Evolutionary conservation across 257 asterid species (phyloP), one percentile per base, ranked within the genome.

Genomic region (Solanum medicagineum): DNA sequence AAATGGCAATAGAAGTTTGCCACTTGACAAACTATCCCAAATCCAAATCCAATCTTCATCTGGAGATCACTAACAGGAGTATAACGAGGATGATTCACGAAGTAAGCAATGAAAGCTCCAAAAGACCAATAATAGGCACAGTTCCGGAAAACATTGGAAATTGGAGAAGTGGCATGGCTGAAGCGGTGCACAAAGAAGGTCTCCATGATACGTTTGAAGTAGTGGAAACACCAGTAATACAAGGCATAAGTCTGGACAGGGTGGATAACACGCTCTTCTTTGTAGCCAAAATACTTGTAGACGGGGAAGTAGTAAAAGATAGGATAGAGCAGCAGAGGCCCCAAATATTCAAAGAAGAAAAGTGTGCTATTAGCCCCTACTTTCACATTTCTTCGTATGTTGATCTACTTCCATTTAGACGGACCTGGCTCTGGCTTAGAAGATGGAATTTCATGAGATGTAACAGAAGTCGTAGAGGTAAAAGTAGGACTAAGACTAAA

Each of bases 81-180:
- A 89, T 94, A 97, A 49, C 90, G 92, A 8, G 98, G 98, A 87
- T 95, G 99, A 88, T 97, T 97, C 88, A 92, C 96, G 79, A 87
- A 95, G 86, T 95, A 97, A 53, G 98, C 99, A 71, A 97, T 87
- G 88, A 91, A 92, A 87, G 94, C 89, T 81, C 98, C 98, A 85
- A 95, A 97, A 87, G 94, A 93, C 99, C 98, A 97, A 90, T 97
- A 97, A 87, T 97, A 95, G 60, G 97, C 96, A 85, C 99, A 97
- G 93, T 97, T 97, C 7, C 98, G 91, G 79, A 95, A 97, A 53
- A 94, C 99, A 75, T 97, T 95, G 5, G 98, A 87, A 81, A 96
- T 83, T 13, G 99, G 99, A n/a, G 99, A 97, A 8, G 99, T 95
- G 49, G 98, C 98, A 84, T 97, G 99, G 93, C 98, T 95, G 87